A percentile compares a stretch with the other conserved stretches of the same genome.
These are phyloP conservation scores for Ligustrum vulgare DNA, from an alignment of 257 asterid genomes.

Conservation along the genomic window DNA sequence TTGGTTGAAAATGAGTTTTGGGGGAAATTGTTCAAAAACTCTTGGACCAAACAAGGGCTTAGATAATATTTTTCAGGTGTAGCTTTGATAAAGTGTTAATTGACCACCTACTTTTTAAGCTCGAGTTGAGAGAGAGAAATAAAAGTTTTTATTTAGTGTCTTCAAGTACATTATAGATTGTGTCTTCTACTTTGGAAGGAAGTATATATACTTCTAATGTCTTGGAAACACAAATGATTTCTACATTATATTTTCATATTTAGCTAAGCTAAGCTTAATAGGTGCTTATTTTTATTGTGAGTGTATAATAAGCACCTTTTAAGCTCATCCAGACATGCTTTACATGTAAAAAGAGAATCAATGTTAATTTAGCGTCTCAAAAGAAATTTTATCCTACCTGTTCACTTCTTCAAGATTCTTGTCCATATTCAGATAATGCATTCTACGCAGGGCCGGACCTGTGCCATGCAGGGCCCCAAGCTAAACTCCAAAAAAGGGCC, in stretches of 20 bases:
- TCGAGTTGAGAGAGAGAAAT: background rate
- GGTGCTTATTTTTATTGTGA: background rate
- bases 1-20: too few species aligned
- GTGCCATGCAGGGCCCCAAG: too few species aligned
- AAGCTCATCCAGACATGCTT: background rate
- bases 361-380: background rate
- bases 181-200: background rate
- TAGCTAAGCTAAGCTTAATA: background rate
- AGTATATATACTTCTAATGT: too few species aligned
- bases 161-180: background rate
- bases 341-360: too few species aligned
- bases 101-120: background rate
- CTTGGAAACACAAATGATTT: background rate
- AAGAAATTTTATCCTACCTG: background rate
- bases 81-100: background rate
- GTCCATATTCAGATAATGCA: background rate
- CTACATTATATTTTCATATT: background rate
- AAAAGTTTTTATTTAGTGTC: background rate
- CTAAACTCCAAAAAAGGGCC: too few species aligned
- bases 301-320: background rate
- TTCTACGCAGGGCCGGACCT: too few species aligned
- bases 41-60: too few species aligned
- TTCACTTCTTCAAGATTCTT: background rate
- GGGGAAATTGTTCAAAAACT: too few species aligned
- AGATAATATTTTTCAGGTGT: background rate